Conservation (phyloP, 805 yeast species). For the Ogataea paraovalis region DNA sequence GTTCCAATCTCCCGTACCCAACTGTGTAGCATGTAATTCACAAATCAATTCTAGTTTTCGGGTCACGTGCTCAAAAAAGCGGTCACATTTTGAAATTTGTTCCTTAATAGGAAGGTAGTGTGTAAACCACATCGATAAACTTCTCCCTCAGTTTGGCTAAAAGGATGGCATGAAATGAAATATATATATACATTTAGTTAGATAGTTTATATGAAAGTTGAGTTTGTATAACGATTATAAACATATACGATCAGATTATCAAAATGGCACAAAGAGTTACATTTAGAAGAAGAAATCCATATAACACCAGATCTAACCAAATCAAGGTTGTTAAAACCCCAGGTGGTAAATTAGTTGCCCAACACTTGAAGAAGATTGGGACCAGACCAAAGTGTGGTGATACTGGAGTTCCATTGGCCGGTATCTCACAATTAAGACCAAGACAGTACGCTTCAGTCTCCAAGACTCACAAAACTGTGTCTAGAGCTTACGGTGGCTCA, state of each 20-base stretch:
- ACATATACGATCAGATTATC: too few species aligned
- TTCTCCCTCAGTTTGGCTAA: too few species aligned
- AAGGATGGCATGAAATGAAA: too few species aligned
- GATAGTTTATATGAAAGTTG: too few species aligned
- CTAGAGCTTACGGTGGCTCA: conserved; percentile 99
- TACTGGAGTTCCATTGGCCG: conserved; percentile 65
- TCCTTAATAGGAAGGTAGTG: conserved; percentile 5
- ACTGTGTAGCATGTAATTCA: not conserved
- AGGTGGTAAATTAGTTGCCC: conserved; percentile 98
- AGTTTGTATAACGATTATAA: too few species aligned
- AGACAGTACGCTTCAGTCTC: conserved; percentile 94
- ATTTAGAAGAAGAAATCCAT: conserved; percentile 98
- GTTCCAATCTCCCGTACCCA: not conserved
- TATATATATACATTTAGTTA: too few species aligned
- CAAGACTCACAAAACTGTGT: conserved; percentile 95
- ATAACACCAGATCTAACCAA: conserved; percentile 99
- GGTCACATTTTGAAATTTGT: conserved; percentile 4
- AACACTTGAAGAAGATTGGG: conserved; percentile 91
- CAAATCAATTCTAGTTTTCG: not conserved
- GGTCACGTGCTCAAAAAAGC: conserved; percentile 7
- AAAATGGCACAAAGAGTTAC: conserved; percentile 99
- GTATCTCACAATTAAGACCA: conserved; percentile 93
- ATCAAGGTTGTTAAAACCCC: conserved; percentile 99
- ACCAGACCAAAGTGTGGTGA: conserved; percentile 88
- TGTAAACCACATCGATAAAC: not conserved